Evolutionary conservation across 495 filamentous ascomycete species (phyloP).

Genomic region (Usnea hakonensis): DNA sequence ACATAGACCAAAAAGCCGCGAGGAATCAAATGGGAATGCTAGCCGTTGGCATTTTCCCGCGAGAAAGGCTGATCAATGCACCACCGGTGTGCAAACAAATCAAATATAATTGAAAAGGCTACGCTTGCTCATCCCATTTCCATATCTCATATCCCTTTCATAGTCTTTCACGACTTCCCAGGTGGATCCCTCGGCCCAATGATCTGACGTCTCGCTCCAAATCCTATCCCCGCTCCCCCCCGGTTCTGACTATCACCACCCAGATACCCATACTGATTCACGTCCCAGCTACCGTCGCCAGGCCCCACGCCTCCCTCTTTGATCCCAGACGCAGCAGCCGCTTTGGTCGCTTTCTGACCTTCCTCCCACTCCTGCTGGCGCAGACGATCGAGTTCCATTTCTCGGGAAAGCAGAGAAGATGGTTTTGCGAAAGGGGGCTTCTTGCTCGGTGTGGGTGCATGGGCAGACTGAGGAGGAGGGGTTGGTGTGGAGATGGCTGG

Average conservation of each 20-base stretch:
- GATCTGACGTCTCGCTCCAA: constrained; percentile 71
- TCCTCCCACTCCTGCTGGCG: constrained; percentile 94
- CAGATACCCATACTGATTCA: constrained; percentile 80
- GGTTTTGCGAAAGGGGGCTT: constrained; percentile 33
- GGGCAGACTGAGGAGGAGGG: constrained; percentile 25
- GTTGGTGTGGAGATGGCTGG: constrained; percentile 28
- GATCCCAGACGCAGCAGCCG: constrained; percentile 41
- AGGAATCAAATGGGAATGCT: background rate
- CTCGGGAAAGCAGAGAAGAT: constrained; percentile 73
- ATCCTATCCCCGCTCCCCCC: constrained; percentile 58
- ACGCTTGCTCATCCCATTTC: background rate
- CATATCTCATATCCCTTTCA: background rate
- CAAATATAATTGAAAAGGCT: background rate
- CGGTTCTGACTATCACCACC: constrained; percentile 80
- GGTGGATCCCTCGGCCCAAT: constrained; percentile 67
- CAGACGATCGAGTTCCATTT: constrained; percentile 93
- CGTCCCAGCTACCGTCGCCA: constrained; percentile 65
- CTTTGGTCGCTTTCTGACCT: constrained; percentile 63
- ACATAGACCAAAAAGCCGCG: background rate
- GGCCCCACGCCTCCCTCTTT: constrained; percentile 46
- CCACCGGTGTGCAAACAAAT: background rate
- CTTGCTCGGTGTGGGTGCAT: constrained; percentile 35
- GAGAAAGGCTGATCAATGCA: background rate
- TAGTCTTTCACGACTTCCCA: constrained; percentile 4
- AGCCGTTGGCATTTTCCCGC: background rate